Conservation (phyloP, 78 protist genomes). For the Dictyostelium brefeldianum region DNA sequence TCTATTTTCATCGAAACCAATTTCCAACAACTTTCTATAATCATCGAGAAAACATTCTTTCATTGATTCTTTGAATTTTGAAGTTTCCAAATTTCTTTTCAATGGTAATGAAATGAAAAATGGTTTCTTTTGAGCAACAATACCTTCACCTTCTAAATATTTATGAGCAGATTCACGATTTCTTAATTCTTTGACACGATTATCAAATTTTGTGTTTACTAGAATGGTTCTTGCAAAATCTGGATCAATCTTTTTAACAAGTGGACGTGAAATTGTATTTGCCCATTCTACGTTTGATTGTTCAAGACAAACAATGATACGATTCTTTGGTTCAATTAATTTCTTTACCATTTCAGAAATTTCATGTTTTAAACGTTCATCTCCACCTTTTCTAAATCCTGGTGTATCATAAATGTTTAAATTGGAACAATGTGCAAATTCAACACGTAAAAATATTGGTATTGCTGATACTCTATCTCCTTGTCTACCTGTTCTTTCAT, state of each 20-base stretch:
- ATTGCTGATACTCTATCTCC: constrained; percentile 71
- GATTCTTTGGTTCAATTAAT: constrained; percentile 81
- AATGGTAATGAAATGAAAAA: constrained; percentile 83
- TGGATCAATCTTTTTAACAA: constrained; percentile 84
- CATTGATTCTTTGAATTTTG: constrained; percentile 66
- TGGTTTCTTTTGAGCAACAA: constrained; percentile 43
- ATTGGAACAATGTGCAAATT: constrained; percentile 86
- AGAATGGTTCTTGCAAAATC: constrained; percentile 83
- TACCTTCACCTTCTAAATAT: constrained; percentile 84
- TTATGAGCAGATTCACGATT: constrained; percentile 81
- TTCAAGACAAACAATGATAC: constrained; percentile 88
- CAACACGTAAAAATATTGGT: constrained; percentile 89
- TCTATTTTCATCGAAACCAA: constrained; percentile 76
- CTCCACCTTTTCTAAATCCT: constrained; percentile 88
- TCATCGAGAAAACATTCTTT: constrained; percentile 83
- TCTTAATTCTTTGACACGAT: constrained; percentile 87
- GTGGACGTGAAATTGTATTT: constrained; percentile 80
- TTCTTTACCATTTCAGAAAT: constrained; percentile 85
- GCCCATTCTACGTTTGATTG: constrained; percentile 90
- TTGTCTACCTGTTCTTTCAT: constrained; percentile 73
- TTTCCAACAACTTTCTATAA: constrained; percentile 67
- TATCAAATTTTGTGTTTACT: constrained; percentile 89
- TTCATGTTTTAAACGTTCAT: constrained; percentile 70
- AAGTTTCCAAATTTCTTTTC: constrained; percentile 65
- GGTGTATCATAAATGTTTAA: constrained; percentile 90